Evolutionary conservation across 352 stramenopile species (phyloP).

Genomic region (Phytophthora vignae): DNA sequence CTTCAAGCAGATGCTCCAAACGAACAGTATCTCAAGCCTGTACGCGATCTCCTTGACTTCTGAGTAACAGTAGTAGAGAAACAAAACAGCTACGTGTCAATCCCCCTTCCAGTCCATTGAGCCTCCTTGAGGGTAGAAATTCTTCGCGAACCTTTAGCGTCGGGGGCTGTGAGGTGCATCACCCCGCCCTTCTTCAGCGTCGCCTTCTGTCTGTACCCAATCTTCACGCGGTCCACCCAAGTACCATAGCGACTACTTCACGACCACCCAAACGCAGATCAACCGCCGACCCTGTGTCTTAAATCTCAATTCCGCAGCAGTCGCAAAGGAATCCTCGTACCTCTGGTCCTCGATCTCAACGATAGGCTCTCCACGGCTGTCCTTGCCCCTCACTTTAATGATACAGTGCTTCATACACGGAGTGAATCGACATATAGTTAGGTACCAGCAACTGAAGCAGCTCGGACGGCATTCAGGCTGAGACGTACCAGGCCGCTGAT

Average conservation of each 20-base stretch:
- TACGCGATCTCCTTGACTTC: slow-evolving; percentile 43
- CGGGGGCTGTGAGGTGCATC: slow-evolving; percentile 64
- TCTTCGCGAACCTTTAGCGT: slow-evolving; percentile 19
- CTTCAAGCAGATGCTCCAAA: slow-evolving; percentile 4
- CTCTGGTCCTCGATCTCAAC: slow-evolving; percentile 63
- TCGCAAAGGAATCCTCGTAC: slow-evolving; percentile 26
- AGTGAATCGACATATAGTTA: neutral
- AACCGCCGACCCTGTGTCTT: neutral
- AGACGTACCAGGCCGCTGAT: slow-evolving; percentile 60
- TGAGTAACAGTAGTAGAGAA: neutral
- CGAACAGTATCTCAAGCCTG: slow-evolving; percentile 71
- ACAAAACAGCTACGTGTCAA: neutral
- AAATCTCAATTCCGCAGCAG: neutral
- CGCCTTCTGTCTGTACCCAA: slow-evolving; percentile 40
- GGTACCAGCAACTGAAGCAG: neutral
- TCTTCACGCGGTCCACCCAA: slow-evolving; percentile 56
- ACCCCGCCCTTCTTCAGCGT: slow-evolving; percentile 41
- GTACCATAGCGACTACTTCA: slow-evolving; percentile 55
- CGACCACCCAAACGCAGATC: neutral
- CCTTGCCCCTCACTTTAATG: slow-evolving; percentile 42
- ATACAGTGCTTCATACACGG: slow-evolving; percentile 35
- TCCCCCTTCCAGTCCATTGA: neutral
- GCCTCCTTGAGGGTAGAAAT: neutral
- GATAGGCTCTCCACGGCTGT: slow-evolving; percentile 34
- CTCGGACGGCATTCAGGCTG: neutral